These are phyloP conservation scores for Fusarium hainanense DNA, from an alignment of 2,329 filamentous ascomycete species.

Conservation along the genomic window DNA sequence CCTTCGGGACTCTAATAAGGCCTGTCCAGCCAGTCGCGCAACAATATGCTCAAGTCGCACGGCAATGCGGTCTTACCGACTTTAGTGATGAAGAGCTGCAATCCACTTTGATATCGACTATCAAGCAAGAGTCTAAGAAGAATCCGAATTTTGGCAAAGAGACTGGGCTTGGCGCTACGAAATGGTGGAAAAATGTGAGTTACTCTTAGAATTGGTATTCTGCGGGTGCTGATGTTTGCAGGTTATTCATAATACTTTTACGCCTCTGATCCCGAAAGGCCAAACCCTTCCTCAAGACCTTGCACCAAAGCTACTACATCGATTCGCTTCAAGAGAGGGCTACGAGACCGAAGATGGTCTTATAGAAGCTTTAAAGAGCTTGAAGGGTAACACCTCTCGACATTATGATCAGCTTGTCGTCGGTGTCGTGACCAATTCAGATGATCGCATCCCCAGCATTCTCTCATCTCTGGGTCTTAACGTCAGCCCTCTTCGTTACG, in stretches of 20 bases:
- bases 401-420: conserved; percentile 27
- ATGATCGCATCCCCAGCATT: conserved; percentile 38
- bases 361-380: neutral
- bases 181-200: conserved; percentile 40
- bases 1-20: conserved; percentile 31
- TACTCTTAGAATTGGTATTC: fast-evolving
- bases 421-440: conserved; percentile 38
- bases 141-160: conserved; percentile 39
- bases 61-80: conserved; percentile 31
- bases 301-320: conserved; percentile 23
- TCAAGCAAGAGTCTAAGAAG: conserved; percentile 28
- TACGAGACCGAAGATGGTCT: conserved; percentile 26
- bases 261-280: conserved; percentile 6
- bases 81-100: conserved; percentile 32
- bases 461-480: conserved; percentile 29
- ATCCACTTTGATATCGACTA: conserved; percentile 11
- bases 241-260: conserved; percentile 38
- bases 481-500: conserved; percentile 32
- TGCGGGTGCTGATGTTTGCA: conserved; percentile 13
- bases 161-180: conserved; percentile 30
- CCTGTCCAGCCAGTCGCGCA: conserved; percentile 24
- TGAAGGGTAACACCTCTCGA: neutral
- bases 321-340: conserved; percentile 28
- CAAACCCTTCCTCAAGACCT: conserved; percentile 22
- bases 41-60: conserved; percentile 36